Evolutionary conservation across 371 early-diverging fungal genomes (phyloP), one percentile per base, ranked within the genome.

Genomic region (Synchytrium microbalum): DNA sequence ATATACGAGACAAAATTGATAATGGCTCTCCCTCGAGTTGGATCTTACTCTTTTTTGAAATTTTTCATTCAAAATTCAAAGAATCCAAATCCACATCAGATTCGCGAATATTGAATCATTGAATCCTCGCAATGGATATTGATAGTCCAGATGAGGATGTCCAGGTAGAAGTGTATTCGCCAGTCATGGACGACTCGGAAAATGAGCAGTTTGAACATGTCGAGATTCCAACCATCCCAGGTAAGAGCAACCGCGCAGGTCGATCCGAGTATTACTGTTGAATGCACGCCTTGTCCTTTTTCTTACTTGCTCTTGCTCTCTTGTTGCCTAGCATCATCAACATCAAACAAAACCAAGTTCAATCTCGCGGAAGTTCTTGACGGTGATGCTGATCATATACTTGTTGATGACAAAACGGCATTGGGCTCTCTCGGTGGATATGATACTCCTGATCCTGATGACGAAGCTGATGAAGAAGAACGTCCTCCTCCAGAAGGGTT

Each of bases 401-500:
- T 19, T 38, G 5, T 38, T 38, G 46, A 38, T 19, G 19, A 19
- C 46, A 38, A 19, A n/a, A n/a, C 46, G 19, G 5, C 46, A 5
- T 19, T 38, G 19, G 46, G 10, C 5, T 19, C 46, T 10, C 10
- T 38, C 46, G 46, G 10, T 38, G 46, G 46, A 38, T 38, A 38
- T 38, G 46, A 5, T 19, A 38, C 10, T 19, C 5, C 10, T 38
- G 19, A 38, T 19, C 10, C 5, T 5, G 56, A 24, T 24, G 29
- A 56, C 29, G 56, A 56, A 13, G 13, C 24, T 56, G 26, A 24
- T 56, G 26, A 5, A 5, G 29, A 56, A 13, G 56, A 24, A 13
- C 8, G 5, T 13, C 13, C 56, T 26, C 56, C 67, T n/a, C 74
- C 75, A 2, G 59, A 79, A 46, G 94, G 92, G 24, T 88, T 85